These are phyloP conservation scores for Smallanthus sonchifolius DNA, from an alignment of 129 eudicot genomes.

Conservation along the genomic window DNA sequence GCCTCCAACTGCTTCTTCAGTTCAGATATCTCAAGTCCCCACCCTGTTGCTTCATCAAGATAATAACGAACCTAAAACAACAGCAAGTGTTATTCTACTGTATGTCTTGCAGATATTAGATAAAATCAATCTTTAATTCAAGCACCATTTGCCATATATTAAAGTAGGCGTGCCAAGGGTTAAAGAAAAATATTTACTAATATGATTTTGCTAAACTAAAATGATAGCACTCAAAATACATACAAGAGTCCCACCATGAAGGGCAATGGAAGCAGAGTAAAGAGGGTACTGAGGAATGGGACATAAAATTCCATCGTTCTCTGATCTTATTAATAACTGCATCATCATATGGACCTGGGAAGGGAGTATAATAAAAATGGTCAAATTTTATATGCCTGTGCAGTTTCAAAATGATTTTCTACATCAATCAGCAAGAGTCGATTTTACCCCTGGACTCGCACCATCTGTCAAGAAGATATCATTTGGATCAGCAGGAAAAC, in stretches of 20 bases:
- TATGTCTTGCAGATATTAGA: neutral
- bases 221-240: neutral
- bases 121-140: neutral
- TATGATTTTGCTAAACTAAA: neutral
- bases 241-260: conserved; percentile 99
- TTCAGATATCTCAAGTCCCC: conserved; percentile 83
- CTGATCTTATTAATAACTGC: conserved; percentile 79
- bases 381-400: neutral
- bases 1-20: conserved; percentile 70
- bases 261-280: conserved; percentile 95
- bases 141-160: neutral
- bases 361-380: neutral
- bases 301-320: conserved; percentile 85
- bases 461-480: conserved; percentile 95
- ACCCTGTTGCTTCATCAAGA: conserved; percentile 91
- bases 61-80: conserved; percentile 80
- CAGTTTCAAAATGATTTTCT: neutral
- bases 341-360: conserved; percentile 97
- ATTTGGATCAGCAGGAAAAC: conserved; percentile 79
- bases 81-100: neutral
- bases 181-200: neutral
- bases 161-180: neutral
- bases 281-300: conserved; percentile 98
- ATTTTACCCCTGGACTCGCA: conserved; percentile 85
- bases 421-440: neutral